These are phyloP conservation scores for Orbilia oligospora DNA, from an alignment of 2,329 filamentous ascomycete species.

Conservation along the genomic window DNA sequence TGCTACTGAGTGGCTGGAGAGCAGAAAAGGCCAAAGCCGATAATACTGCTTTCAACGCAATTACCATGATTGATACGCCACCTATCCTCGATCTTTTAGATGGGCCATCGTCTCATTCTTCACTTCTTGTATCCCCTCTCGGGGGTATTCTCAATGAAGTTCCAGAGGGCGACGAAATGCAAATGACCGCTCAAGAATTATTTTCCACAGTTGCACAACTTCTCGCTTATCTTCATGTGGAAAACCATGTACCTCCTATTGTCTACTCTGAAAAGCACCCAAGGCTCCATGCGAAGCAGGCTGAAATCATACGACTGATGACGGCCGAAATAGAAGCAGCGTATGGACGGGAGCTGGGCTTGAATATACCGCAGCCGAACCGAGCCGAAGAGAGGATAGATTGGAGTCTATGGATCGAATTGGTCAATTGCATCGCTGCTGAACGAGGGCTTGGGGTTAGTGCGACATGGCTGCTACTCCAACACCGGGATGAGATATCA, in stretches of 20 bases:
- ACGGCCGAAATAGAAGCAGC: conserved; percentile 46
- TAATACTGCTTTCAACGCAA: conserved; percentile 34
- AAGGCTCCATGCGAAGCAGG: conserved; percentile 28
- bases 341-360: conserved; percentile 34
- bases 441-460: conserved; percentile 55
- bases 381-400: conserved; percentile 26
- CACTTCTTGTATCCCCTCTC: conserved; percentile 39
- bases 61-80: conserved; percentile 52
- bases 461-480: conserved; percentile 56
- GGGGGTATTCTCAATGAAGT: conserved; percentile 28
- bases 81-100: conserved; percentile 33
- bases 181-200: conserved; percentile 56
- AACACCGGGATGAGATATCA: conserved; percentile 24
- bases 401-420: conserved; percentile 56
- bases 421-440: conserved; percentile 56
- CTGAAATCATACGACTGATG: conserved; percentile 48
- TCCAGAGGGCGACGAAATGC: conserved; percentile 4
- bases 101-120: neutral
- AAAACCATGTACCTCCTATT: conserved; percentile 55
- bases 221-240: conserved; percentile 57
- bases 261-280: conserved; percentile 56
- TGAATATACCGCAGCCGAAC: conserved; percentile 40
- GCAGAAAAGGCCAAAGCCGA: conserved; percentile 28
- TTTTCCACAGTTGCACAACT: conserved; percentile 54
- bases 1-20: conserved; percentile 54